Evolutionary conservation across 1,139 yeast genomes (phyloP).

Genomic region (Hansenula sp.): DNA sequence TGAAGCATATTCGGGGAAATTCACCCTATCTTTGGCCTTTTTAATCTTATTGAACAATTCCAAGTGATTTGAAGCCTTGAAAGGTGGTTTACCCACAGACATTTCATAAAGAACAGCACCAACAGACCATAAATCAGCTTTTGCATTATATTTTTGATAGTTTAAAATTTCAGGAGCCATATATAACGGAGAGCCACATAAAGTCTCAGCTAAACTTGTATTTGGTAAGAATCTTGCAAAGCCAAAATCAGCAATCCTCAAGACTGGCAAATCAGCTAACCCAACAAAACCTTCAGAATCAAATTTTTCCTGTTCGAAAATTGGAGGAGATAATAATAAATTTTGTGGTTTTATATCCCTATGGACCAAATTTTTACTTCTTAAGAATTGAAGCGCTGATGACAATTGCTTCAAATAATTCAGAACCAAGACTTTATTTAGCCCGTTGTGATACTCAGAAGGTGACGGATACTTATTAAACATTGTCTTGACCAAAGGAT

Average conservation of each 20-base stretch:
- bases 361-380: constrained; percentile 83
- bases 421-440: constrained; percentile 71
- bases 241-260: constrained; percentile 96
- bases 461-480: constrained; percentile 84
- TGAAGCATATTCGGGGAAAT: constrained; percentile 47
- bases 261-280: constrained; percentile 80
- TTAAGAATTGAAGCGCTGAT: constrained; percentile 75
- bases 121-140: constrained; percentile 97
- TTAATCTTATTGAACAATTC: constrained; percentile 85
- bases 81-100: constrained; percentile 95
- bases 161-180: constrained; percentile 98
- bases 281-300: constrained; percentile 62
- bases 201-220: constrained; percentile 91
- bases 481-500: constrained; percentile 75
- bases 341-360: constrained; percentile 95
- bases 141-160: constrained; percentile 93
- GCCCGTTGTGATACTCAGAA: constrained; percentile 63
- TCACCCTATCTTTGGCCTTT: constrained; percentile 69
- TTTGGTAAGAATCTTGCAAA: constrained; percentile 93
- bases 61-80: constrained; percentile 87
- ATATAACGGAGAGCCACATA: constrained; percentile 95
- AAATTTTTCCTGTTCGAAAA: constrained; percentile 58
- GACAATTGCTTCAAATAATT: constrained; percentile 87
- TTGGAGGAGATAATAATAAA: constrained; percentile 72
- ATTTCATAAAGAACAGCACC: constrained; percentile 95